phyloP scores from a whole-genome alignment of 306 rosid species.

The Malus asiatica region DNA sequence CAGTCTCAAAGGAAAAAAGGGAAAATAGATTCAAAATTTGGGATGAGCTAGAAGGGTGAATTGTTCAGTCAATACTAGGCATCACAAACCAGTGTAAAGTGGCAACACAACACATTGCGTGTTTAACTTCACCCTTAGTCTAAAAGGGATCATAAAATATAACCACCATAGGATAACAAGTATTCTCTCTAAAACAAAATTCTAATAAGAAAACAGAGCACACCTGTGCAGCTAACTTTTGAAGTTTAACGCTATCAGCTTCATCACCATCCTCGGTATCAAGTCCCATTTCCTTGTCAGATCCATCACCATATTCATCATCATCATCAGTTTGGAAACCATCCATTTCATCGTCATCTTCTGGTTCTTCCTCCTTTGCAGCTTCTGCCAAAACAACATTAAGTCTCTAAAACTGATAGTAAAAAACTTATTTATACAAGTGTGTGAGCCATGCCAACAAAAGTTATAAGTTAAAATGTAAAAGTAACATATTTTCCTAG shows the following conservation, averaged over 20 bases:
- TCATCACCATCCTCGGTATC: slow-evolving; percentile 87
- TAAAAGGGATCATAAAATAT: neutral
- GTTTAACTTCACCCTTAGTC: neutral
- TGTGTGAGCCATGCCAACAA: neutral
- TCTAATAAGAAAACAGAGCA: neutral
- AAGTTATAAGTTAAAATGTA: neutral
- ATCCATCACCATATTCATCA: slow-evolving; percentile 71
- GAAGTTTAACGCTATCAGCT: slow-evolving; percentile 58
- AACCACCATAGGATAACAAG: neutral
- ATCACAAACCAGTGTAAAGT: neutral
- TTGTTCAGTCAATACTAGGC: neutral
- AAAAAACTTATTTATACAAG: neutral
- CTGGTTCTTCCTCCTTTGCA: slow-evolving; percentile 78
- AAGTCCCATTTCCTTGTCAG: slow-evolving; percentile 90
- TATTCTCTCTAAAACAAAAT: neutral
- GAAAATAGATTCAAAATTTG: neutral
- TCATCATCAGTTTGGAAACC: slow-evolving; percentile 85
- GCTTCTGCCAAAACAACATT: slow-evolving; percentile 44
- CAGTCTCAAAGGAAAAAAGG: neutral
- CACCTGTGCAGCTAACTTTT: slow-evolving; percentile 91
- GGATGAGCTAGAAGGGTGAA: neutral
- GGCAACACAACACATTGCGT: neutral
- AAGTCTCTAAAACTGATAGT: neutral
- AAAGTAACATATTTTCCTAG: neutral
- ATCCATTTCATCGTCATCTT: slow-evolving; percentile 96